Conservation (phyloP, 192 early-diverging fungal genomes). For the Podila epigama region DNA sequence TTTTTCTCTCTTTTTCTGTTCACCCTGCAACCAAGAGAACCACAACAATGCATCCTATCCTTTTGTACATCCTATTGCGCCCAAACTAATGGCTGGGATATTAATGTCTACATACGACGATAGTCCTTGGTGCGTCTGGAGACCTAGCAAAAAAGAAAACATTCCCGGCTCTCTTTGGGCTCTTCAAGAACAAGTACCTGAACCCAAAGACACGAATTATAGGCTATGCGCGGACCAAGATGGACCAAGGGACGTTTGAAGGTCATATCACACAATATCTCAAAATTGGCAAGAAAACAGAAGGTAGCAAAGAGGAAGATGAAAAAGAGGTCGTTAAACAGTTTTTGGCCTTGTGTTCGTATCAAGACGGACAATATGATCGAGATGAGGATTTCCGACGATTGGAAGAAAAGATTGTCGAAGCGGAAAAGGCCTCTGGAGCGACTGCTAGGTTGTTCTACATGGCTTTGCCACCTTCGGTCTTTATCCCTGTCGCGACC, state of each 20-base stretch:
- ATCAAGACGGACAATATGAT: conserved; percentile 88
- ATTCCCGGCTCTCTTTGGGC: conserved; percentile 94
- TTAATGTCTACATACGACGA: neutral
- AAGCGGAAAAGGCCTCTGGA: conserved; percentile 59
- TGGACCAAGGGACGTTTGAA: conserved; percentile 78
- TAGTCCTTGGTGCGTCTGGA: conserved; percentile 89
- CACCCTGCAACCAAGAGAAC: neutral
- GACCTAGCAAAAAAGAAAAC: conserved; percentile 99
- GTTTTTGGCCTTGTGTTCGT: conserved; percentile 79
- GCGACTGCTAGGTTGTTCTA: conserved; percentile 87
- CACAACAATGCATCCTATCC: too few relatives aligned
- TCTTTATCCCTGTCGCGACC: conserved; percentile 86
- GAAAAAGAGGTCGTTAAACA: conserved; percentile 60
- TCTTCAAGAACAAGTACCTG: conserved; percentile 86
- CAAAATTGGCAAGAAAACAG: too few relatives aligned
- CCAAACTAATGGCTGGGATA: neutral
- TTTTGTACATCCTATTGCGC: neutral
- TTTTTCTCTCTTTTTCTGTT: neutral
- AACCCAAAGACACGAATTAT: conserved; percentile 79
- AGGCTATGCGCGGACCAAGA: conserved; percentile 90
- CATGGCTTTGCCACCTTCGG: conserved; percentile 95
- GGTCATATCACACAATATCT: conserved; percentile 74
- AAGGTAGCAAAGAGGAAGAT: conserved; percentile 60
- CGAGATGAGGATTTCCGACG: conserved; percentile 71
- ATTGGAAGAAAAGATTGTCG: conserved; percentile 67